Evolutionary conservation across 2,329 filamentous ascomycete species (phyloP).

Genomic region (Escovopsis sp.): DNA sequence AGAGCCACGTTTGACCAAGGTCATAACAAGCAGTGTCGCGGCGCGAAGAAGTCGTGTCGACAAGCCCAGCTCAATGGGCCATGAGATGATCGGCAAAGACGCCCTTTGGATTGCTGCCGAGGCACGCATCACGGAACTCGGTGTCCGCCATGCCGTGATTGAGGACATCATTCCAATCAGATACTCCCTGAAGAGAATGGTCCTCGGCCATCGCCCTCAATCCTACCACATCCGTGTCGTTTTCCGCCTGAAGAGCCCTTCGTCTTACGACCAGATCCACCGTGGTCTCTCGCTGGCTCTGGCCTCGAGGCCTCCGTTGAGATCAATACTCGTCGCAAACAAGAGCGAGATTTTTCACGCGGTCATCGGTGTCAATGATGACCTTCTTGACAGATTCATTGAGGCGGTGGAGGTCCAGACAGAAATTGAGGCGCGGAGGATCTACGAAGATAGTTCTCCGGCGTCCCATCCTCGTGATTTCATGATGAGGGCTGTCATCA

Average conservation of each 20-base stretch:
- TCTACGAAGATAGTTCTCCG: constrained; percentile 9
- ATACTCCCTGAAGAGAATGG: constrained; percentile 15
- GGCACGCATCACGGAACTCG: constrained; percentile 5
- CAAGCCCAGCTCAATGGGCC: no score
- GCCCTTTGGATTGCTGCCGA: constrained; percentile 5
- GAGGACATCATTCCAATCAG: constrained; percentile 18
- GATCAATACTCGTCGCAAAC: constrained; percentile 13
- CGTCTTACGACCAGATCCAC: constrained; percentile 10
- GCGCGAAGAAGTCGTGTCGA: no score
- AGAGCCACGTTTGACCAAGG: no score
- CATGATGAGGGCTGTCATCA: constrained; percentile 17
- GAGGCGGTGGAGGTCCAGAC: constrained; percentile 9
- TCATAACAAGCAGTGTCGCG: no score
- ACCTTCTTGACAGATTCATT: constrained; percentile 15
- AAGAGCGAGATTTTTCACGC: constrained; percentile 14
- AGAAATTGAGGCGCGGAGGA: constrained; percentile 9
- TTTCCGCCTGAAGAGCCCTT: constrained; percentile 13
- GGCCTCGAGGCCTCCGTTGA: constrained; percentile 14
- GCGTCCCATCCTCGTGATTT: constrained; percentile 11
- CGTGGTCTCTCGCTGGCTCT: constrained; percentile 15
- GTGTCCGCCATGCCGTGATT: constrained; percentile 10
- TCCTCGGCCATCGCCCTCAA: constrained; percentile 17
- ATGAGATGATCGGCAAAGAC: not conserved
- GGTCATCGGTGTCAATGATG: constrained; percentile 9
- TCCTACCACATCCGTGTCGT: constrained; percentile 21